Conservation (phyloP, 140 eudicot species). For the Ambrosia hybrid region DNA sequence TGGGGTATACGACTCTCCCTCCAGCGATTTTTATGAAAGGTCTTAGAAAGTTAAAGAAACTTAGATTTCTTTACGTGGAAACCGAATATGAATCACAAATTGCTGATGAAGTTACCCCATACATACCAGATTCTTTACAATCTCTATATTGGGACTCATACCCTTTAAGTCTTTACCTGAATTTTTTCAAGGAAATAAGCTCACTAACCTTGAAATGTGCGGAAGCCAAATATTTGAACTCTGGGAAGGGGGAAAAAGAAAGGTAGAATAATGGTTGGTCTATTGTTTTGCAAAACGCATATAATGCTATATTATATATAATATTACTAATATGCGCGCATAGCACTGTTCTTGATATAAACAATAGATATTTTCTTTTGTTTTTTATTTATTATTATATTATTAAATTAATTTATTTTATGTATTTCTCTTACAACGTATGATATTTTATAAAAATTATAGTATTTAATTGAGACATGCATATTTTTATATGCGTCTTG, state of each 20-base stretch:
- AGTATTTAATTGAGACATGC: too few species aligned
- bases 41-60: constrained; percentile 8
- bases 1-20: rapidly evolving
- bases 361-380: too few species aligned
- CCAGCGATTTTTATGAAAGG: neutral
- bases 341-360: too few species aligned
- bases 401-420: too few species aligned
- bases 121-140: constrained; percentile 20
- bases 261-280: neutral
- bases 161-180: constrained; percentile 10
- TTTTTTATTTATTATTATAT: too few species aligned
- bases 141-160: neutral
- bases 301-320: neutral
- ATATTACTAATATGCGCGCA: neutral
- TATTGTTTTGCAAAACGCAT: neutral
- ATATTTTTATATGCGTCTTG: too few species aligned
- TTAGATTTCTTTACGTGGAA: neutral
- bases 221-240: neutral
- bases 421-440: too few species aligned
- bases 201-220: neutral
- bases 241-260: constrained; percentile 1
- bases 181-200: constrained; percentile 3
- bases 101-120: neutral
- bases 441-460: too few species aligned
- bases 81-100: too few species aligned